phyloP scores from a whole-genome alignment of 2,329 filamentous ascomycete species.

The Penicillium sp. region DNA sequence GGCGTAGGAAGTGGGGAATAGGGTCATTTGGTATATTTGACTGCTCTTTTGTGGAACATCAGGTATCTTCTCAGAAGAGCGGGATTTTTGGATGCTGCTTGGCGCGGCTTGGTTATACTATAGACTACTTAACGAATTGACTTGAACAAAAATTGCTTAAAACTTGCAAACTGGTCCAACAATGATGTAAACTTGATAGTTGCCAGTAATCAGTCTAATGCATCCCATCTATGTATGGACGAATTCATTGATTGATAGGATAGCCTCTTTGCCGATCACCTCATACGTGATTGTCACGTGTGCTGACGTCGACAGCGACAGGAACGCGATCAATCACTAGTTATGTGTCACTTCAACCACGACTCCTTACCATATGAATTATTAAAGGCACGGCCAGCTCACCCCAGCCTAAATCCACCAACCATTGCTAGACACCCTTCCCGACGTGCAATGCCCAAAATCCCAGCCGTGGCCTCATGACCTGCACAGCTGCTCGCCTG shows the following conservation, averaged over 20 bases:
- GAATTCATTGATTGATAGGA: too few species aligned
- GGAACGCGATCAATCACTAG: not conserved
- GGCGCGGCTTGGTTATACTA: slow-evolving; percentile 18
- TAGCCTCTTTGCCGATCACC: not conserved
- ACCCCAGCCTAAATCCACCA: not conserved
- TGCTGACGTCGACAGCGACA: slow-evolving; percentile 7
- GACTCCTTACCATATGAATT: too few species aligned
- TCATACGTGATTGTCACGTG: slow-evolving; percentile 14
- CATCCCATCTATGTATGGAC: too few species aligned
- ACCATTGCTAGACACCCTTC: not conserved
- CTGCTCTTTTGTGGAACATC: slow-evolving; percentile 22
- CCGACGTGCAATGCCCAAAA: not conserved
- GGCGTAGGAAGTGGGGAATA: slow-evolving; percentile 2
- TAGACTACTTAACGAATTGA: slow-evolving; percentile 27
- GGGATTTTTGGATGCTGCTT: slow-evolving; percentile 14
- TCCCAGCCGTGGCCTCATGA: slow-evolving; percentile 3
- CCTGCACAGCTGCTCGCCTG: slow-evolving; percentile 3
- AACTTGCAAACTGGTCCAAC: not conserved
- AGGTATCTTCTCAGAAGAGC: slow-evolving; percentile 21
- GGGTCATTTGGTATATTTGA: slow-evolving; percentile 4
- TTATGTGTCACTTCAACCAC: too few species aligned
- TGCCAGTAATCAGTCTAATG: too few species aligned
- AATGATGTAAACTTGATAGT: too few species aligned
- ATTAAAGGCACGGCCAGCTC: too few species aligned
- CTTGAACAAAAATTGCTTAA: slow-evolving; percentile 15